phyloP scores from a whole-genome alignment of 1,139 yeast genomes.

The Suhomyces coccinellae region DNA sequence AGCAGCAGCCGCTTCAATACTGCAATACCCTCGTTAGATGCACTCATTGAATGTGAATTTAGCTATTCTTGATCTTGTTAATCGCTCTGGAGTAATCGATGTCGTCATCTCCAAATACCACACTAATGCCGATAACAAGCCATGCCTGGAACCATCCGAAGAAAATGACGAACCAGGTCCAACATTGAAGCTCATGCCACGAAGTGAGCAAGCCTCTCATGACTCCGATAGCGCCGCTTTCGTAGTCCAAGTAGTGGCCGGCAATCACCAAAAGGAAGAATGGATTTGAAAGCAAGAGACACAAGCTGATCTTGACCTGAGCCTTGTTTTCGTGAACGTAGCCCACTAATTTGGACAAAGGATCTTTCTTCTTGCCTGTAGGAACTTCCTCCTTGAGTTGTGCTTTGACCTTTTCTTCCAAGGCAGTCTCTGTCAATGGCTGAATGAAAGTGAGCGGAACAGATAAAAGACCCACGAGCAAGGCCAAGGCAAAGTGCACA shows the following conservation, averaged over 20 bases:
- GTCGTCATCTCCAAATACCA: conserved; percentile 32
- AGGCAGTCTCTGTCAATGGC: conserved; percentile 30
- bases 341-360: conserved; percentile 13
- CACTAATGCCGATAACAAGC: conserved; percentile 50
- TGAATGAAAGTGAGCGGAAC: conserved; percentile 71
- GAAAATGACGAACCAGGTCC: conserved; percentile 82
- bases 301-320: conserved; percentile 28
- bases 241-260: conserved; percentile 31
- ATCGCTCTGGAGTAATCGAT: conserved; percentile 10
- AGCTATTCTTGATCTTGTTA: conserved; percentile 7
- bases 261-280: conserved; percentile 41
- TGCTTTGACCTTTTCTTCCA: conserved; percentile 7
- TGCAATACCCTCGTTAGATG: too few relatives aligned
- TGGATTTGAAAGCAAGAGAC: conserved; percentile 56
- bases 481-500: conserved; percentile 80
- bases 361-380: conserved; percentile 12
- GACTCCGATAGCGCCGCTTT: conserved; percentile 35
- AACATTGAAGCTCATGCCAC: conserved; percentile 71
- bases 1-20: too few relatives aligned
- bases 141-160: conserved; percentile 86
- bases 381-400: background rate
- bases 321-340: conserved; percentile 20
- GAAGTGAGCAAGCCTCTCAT: conserved; percentile 56
- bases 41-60: background rate
- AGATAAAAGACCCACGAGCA: conserved; percentile 64